Evolutionary conservation across 805 yeast species (phyloP).

Genomic region (Saccharomycopsis guyanensis): DNA sequence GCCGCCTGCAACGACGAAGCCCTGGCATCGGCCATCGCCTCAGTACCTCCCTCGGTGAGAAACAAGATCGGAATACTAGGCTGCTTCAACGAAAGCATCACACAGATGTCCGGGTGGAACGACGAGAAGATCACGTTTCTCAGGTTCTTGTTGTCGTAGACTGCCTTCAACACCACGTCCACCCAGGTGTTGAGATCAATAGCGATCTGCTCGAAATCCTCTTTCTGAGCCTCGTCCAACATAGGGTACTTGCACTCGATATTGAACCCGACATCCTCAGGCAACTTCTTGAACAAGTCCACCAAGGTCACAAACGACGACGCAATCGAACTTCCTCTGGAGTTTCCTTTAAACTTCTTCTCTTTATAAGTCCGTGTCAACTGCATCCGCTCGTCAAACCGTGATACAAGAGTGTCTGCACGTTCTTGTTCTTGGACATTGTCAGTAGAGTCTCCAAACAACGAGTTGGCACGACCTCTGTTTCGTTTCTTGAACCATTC

Average conservation of each 20-base stretch:
- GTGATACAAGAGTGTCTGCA: constrained; percentile 23
- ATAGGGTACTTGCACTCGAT: constrained; percentile 93
- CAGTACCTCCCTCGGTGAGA: constrained; percentile 83
- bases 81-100: constrained; percentile 79
- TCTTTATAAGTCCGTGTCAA: constrained; percentile 82
- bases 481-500: constrained; percentile 10
- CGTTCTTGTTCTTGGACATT: not conserved
- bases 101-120: constrained; percentile 90
- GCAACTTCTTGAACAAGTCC: constrained; percentile 76
- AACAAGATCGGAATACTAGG: constrained; percentile 89
- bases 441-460: constrained; percentile 1
- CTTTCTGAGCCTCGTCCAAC: constrained; percentile 86
- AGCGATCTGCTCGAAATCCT: constrained; percentile 79
- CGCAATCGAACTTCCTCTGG: constrained; percentile 82
- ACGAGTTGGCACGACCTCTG: constrained; percentile 6
- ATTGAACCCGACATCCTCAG: constrained; percentile 82
- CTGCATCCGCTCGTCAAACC: constrained; percentile 55
- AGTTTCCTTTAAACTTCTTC: constrained; percentile 87
- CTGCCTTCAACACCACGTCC: constrained; percentile 73
- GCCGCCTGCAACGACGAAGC: constrained; percentile 88
- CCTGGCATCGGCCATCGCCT: constrained; percentile 79
- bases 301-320: constrained; percentile 84
- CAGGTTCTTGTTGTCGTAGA: constrained; percentile 70
- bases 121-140: constrained; percentile 87
- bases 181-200: constrained; percentile 82